phyloP scores from a whole-genome alignment of 768 basidiomycete species.

The Agrocybe pediades region DNA sequence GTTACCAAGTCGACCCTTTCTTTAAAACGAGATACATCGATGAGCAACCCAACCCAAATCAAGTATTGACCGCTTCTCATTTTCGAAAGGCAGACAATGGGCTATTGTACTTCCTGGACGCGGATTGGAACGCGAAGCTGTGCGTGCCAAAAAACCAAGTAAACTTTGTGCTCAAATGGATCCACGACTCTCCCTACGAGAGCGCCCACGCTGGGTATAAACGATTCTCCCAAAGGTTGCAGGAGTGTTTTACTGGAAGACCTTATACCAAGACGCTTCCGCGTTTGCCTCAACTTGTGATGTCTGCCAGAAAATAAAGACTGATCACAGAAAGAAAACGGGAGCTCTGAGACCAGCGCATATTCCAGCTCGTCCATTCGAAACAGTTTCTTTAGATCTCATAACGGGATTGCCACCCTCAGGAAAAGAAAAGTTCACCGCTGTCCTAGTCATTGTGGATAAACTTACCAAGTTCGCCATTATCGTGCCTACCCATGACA shows the following conservation, averaged over 20 bases:
- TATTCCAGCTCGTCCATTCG: too few species aligned
- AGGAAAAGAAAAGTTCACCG: too few species aligned
- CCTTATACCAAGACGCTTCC: conserved; percentile 26
- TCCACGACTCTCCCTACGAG: conserved; percentile 23
- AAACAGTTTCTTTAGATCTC: too few species aligned
- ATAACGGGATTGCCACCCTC: too few species aligned
- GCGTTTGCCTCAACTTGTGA: conserved; percentile 16
- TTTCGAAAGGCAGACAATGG: conserved; percentile 7
- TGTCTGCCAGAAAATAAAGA: conserved; percentile 27
- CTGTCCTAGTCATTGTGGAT: conserved; percentile 23
- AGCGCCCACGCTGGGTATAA: conserved; percentile 30
- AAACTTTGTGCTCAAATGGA: conserved; percentile 22
- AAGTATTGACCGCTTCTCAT: too few species aligned
- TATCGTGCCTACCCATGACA: conserved; percentile 16
- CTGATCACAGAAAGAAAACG: conserved; percentile 10
- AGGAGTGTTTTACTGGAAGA: conserved; percentile 31
- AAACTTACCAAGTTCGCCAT: conserved; percentile 25
- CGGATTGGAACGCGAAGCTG: conserved; percentile 19
- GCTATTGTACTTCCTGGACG: conserved; percentile 26
- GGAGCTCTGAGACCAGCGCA: too few species aligned
- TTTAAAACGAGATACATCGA: too few species aligned
- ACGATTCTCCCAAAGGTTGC: conserved; percentile 23
- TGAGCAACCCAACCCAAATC: too few species aligned
- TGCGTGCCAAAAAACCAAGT: conserved; percentile 25
- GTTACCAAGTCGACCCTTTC: neutral